phyloP scores from a whole-genome alignment of 371 early-diverging fungal genomes.

The Enteropsectra breve region DNA sequence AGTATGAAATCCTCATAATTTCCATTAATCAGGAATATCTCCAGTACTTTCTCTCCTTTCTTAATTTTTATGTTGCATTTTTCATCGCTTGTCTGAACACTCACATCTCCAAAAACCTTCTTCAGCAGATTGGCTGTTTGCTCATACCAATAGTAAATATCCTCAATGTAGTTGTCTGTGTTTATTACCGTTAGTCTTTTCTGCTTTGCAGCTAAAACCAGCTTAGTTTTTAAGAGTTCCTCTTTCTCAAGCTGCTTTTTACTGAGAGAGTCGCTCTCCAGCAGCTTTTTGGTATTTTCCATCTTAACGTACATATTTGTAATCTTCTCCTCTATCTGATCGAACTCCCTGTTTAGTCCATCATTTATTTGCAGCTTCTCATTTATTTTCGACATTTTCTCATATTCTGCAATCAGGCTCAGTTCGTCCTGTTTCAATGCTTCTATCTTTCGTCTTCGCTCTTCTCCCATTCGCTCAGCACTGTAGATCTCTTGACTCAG shows the following conservation, averaged over 20 bases:
- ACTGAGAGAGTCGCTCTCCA: slow-evolving; percentile 8
- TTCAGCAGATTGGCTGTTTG: slow-evolving; percentile 21
- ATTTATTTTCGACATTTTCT: slow-evolving; percentile 15
- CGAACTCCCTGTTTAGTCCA: slow-evolving; percentile 21
- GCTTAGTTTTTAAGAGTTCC: slow-evolving; percentile 13
- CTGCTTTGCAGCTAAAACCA: slow-evolving; percentile 23
- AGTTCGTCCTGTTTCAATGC: slow-evolving; percentile 10
- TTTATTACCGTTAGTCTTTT: slow-evolving; percentile 42
- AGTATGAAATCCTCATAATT: too few relatives aligned
- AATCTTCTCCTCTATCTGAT: slow-evolving; percentile 19
- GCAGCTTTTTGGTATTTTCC: slow-evolving; percentile 6
- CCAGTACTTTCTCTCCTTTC: too few relatives aligned
- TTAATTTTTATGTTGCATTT: background rate
- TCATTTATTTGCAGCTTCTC: slow-evolving; percentile 23
- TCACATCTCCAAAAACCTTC: slow-evolving; percentile 41
- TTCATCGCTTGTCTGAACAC: background rate
- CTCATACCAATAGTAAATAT: slow-evolving; percentile 46
- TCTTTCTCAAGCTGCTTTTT: slow-evolving; percentile 21
- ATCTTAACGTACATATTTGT: slow-evolving; percentile 1
- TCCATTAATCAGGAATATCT: too few relatives aligned
- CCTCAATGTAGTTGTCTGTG: slow-evolving; percentile 47
- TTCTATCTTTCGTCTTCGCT: slow-evolving; percentile 2
- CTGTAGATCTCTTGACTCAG: slow-evolving; percentile 24
- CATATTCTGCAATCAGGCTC: slow-evolving; percentile 4
- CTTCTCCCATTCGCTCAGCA: background rate